Conservation (phyloP, 1,284 basidiomycete genomes). For the Salmacisia buchloeana region DNA sequence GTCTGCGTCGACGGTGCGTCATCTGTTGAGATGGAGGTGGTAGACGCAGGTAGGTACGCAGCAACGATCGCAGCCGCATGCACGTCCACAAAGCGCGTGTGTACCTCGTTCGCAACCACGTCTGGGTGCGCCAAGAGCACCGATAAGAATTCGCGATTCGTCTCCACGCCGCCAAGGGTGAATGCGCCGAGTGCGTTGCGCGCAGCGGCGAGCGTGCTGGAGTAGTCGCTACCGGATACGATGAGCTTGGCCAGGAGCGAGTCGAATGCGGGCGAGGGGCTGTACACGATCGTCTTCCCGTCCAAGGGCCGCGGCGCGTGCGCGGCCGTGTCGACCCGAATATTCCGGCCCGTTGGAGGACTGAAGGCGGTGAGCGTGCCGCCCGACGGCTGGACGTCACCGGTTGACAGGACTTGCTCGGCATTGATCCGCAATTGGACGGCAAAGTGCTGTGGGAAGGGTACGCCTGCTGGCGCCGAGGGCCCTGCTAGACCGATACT, state of each 20-base stretch:
- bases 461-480: no score
- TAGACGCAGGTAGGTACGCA: background rate
- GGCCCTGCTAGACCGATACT: no score
- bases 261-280: conserved; percentile 25
- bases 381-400: conserved; percentile 16
- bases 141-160: conserved; percentile 19
- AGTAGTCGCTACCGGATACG: conserved; percentile 22
- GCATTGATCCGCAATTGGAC: conserved; percentile 29
- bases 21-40: background rate
- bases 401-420: conserved; percentile 18
- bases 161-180: conserved; percentile 18
- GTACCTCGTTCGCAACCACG: conserved; percentile 11
- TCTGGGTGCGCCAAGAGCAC: conserved; percentile 14
- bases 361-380: conserved; percentile 18
- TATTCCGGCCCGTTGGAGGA: conserved; percentile 18
- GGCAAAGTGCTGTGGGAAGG: conserved; percentile 8
- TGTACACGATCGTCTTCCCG: conserved; percentile 12
- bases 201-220: conserved; percentile 11
- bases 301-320: conserved; percentile 19
- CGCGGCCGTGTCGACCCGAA: conserved; percentile 31
- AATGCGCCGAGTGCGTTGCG: conserved; percentile 15
- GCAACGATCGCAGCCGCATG: conserved; percentile 3
- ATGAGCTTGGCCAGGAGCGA: conserved; percentile 34
- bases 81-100: conserved; percentile 10
- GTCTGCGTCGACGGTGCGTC: no score